These are phyloP conservation scores for Theobroma cacao DNA, from an alignment of 345 rosid genomes.

Conservation along the genomic window DNA sequence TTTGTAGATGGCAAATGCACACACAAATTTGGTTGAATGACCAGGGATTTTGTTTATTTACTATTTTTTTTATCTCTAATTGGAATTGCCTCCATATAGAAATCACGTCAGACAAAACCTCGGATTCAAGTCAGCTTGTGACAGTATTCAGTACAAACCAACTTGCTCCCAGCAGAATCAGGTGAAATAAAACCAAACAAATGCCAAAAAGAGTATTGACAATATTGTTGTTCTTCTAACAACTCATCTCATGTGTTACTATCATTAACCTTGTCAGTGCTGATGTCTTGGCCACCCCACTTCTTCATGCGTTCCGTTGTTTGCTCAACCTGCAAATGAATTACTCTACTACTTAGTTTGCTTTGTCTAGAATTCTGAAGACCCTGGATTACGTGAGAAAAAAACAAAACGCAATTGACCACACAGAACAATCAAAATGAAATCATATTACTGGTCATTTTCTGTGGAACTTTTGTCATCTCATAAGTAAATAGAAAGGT, in stretches of 20 bases:
- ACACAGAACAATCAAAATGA: background rate
- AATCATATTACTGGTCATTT: background rate
- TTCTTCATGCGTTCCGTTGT: conserved; percentile 57
- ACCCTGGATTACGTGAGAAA: background rate
- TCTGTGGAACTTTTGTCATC: background rate
- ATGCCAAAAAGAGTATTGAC: background rate
- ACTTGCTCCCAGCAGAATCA: background rate
- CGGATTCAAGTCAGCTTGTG: background rate
- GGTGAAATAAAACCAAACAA: too few species aligned
- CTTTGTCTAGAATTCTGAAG: background rate
- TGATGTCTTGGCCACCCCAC: conserved; percentile 57
- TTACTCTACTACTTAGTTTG: background rate
- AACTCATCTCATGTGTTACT: background rate
- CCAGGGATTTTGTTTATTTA: too few species aligned
- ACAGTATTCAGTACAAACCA: background rate
- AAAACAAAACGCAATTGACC: background rate
- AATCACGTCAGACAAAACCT: background rate
- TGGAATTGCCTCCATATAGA: background rate
- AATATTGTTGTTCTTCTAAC: background rate
- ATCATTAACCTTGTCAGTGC: background rate
- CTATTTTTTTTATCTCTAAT: too few species aligned
- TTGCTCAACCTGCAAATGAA: conserved; percentile 53
- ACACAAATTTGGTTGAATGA: too few species aligned
- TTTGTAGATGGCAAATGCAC: too few species aligned
- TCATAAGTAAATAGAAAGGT: background rate